These are phyloP conservation scores for Nyctanthes arbortristis DNA, from an alignment of 257 asterid species.

Conservation along the genomic window DNA sequence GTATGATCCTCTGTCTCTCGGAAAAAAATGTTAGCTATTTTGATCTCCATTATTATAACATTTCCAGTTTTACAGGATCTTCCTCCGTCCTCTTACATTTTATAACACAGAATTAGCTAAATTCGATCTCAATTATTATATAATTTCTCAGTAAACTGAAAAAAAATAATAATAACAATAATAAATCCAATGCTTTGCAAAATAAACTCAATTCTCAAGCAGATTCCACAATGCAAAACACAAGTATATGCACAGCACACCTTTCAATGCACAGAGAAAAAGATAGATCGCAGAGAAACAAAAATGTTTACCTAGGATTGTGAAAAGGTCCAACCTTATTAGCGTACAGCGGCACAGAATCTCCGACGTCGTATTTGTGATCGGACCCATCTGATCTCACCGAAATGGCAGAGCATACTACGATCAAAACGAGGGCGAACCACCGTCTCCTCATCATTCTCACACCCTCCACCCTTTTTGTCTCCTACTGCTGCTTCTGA, in stretches of 20 bases:
- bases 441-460: conserved; percentile 16
- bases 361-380: conserved; percentile 72
- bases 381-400: conserved; percentile 75
- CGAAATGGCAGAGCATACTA: conserved; percentile 16
- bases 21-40: background rate
- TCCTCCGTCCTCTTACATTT: background rate
- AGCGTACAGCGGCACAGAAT: conserved; percentile 76
- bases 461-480: background rate
- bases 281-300: background rate
- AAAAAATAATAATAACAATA: no score
- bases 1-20: background rate
- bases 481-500: background rate
- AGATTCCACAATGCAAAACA: background rate
- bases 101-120: background rate
- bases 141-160: background rate
- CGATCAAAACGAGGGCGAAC: conserved; percentile 32
- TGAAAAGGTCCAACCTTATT: conserved; percentile 94
- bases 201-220: background rate
- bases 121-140: background rate
- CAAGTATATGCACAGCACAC: background rate
- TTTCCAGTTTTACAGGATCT: background rate
- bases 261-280: background rate
- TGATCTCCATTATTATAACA: background rate
- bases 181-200: background rate
- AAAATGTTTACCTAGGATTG: conserved; percentile 60